Evolutionary conservation across 257 asterid species (phyloP), one percentile per base, ranked within the genome.

Genomic region (Solanum virginianum): DNA sequence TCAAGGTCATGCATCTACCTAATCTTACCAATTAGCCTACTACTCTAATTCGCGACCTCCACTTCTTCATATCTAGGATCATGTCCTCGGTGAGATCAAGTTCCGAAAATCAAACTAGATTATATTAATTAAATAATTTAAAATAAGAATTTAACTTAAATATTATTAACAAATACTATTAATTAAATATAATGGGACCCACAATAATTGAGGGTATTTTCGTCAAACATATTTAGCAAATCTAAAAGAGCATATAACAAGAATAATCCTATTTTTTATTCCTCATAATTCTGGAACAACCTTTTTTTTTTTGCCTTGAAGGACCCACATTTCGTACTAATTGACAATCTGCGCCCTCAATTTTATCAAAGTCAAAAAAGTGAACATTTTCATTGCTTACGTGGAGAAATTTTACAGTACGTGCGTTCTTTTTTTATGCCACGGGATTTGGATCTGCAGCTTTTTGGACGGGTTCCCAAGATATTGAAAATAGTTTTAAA

Each of bases 181-280:
- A 36, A 36, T 79, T 79, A 16, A 60, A 53, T 53, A 79, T 4
- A 79, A 8, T 26, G 29, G 83, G 43, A 26, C 65, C 83, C 83
- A 53, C 49, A 53, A 26, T 79, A 26, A 53, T 24, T 16, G 65
- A 79, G 83, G 83, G 65, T 17, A 53, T 53, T 29, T 53, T 79
- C 15, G 66, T 79, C 65, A 53, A 53, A 53, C 2, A 29, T 8
- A 26, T 53, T 75, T 9, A 13, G 83, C 24, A 79, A 79, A 79
- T 16, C 49, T 53, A 29, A 79, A 26, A 79, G 51, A 81, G 89
- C 85, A 87, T 87, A 84, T 84, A 36, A 1, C 63, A 9, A 84
- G 86, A 84, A 87, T 83, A 72, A 87, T 84, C 74, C 15, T 17
- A 57, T 22, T 79, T 51, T 51, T 79, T 79, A 53, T 79, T 53